These are phyloP conservation scores for Plasmodium gonderi DNA, from an alignment of 169 alveolate species.

Conservation along the genomic window DNA sequence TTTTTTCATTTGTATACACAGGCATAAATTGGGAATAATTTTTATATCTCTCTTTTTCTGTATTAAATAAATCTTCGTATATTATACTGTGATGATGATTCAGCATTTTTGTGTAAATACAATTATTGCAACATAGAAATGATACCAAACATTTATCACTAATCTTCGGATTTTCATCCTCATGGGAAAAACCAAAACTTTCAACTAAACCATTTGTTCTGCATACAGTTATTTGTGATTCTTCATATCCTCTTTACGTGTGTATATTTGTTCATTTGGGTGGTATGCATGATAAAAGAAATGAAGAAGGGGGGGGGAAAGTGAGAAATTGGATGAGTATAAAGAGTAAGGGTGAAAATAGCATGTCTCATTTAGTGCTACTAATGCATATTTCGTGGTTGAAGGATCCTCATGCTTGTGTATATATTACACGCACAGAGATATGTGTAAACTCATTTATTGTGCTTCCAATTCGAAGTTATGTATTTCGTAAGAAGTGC, in stretches of 20 bases:
- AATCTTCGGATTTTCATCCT: constrained; percentile 22
- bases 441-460: background rate
- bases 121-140: constrained; percentile 36
- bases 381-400: background rate
- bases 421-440: too few species aligned
- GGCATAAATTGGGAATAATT: constrained; percentile 51
- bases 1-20: constrained; percentile 16
- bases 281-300: too few species aligned
- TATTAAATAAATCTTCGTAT: constrained; percentile 39
- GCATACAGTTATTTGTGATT: constrained; percentile 60
- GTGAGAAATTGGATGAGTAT: background rate
- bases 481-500: background rate
- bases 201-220: constrained; percentile 47
- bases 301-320: background rate
- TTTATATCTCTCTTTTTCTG: constrained; percentile 16
- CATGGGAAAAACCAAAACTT: constrained; percentile 12
- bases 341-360: too few species aligned
- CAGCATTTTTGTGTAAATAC: constrained; percentile 50
- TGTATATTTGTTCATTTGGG: too few species aligned
- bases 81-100: constrained; percentile 59
- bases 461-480: background rate
- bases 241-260: constrained; percentile 72
- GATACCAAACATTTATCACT: constrained; percentile 15
- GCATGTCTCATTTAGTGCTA: too few species aligned
- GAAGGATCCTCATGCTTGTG: too few species aligned